Conservation (phyloP, 2,329 filamentous ascomycete genomes). For the Penicillium sp. region DNA sequence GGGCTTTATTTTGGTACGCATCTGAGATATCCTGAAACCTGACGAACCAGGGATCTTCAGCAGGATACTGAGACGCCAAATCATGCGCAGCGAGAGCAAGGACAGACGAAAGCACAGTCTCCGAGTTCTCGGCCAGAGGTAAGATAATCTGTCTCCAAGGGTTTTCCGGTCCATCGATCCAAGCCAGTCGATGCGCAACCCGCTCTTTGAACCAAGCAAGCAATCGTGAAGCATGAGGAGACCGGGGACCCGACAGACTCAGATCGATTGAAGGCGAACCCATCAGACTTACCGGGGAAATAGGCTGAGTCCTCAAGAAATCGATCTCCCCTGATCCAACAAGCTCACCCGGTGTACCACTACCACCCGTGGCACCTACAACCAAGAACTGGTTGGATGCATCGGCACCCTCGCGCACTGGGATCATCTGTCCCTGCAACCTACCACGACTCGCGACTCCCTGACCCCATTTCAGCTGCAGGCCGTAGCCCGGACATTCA, state of each 20-base stretch:
- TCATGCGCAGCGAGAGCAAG: slow-evolving; percentile 1
- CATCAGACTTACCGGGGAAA: background rate
- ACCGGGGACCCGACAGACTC: background rate
- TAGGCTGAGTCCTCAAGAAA: background rate
- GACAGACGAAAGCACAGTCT: slow-evolving; percentile 2
- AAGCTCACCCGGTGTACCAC: background rate
- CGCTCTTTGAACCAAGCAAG: slow-evolving; percentile 5
- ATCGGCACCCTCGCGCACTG: background rate
- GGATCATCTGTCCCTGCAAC: slow-evolving; percentile 2
- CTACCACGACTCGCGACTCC: slow-evolving; percentile 3
- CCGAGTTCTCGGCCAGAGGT: slow-evolving; percentile 2
- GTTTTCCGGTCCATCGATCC: slow-evolving; percentile 4
- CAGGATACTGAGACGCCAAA: slow-evolving; percentile 1
- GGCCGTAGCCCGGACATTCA: slow-evolving; percentile 3
- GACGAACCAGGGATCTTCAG: slow-evolving; percentile 2
- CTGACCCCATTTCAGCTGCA: slow-evolving; percentile 6
- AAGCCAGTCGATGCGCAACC: slow-evolving; percentile 1
- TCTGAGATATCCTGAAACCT: slow-evolving; percentile 3
- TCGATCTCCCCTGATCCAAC: background rate
- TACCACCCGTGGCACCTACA: background rate
- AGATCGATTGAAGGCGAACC: slow-evolving; percentile 1
- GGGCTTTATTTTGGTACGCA: slow-evolving; percentile 5
- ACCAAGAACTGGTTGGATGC: background rate
- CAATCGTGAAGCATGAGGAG: slow-evolving; percentile 1
- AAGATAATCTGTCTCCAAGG: slow-evolving; percentile 5